These are phyloP conservation scores for Mycena metata DNA, from an alignment of 768 basidiomycete species.

Conservation along the genomic window DNA sequence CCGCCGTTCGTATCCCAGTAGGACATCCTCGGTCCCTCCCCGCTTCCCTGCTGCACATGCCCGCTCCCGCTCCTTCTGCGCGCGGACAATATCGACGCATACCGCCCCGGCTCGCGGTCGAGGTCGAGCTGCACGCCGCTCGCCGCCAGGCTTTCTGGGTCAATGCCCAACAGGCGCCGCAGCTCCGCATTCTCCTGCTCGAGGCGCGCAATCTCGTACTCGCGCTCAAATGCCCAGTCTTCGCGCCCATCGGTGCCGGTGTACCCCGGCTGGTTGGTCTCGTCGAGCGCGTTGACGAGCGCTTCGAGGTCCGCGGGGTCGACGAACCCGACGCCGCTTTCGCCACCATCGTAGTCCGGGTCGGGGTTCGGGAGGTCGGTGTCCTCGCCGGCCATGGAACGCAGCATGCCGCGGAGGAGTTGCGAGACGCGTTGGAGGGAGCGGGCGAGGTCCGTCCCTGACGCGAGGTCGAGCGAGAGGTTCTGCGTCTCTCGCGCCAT, in stretches of 20 bases:
- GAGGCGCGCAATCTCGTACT: slow-evolving; percentile 86
- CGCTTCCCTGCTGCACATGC: slow-evolving; percentile 40
- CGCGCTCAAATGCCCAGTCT: slow-evolving; percentile 93
- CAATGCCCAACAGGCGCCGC: slow-evolving; percentile 82
- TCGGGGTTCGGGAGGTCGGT: slow-evolving; percentile 56
- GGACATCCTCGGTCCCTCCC: slow-evolving; percentile 39
- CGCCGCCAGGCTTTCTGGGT: slow-evolving; percentile 64
- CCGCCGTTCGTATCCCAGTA: slow-evolving; percentile 48
- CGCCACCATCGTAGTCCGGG: slow-evolving; percentile 52
- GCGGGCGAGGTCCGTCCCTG: slow-evolving; percentile 70
- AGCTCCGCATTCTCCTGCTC: slow-evolving; percentile 87
- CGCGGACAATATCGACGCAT: slow-evolving; percentile 51
- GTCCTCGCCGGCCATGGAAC: slow-evolving; percentile 76
- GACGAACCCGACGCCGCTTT: slow-evolving; percentile 42
- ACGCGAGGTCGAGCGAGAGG: slow-evolving; percentile 67
- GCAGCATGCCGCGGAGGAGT: slow-evolving; percentile 78
- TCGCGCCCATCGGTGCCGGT: slow-evolving; percentile 53
- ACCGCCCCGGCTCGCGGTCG: slow-evolving; percentile 60
- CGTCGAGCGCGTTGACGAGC: slow-evolving; percentile 48
- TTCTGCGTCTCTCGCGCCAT: slow-evolving; percentile 71
- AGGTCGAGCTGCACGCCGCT: slow-evolving; percentile 68
- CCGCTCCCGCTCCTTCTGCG: slow-evolving; percentile 46
- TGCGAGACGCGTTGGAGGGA: slow-evolving; percentile 81
- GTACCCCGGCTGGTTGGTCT: slow-evolving; percentile 25
- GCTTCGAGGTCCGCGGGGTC: slow-evolving; percentile 57